A percentile compares a stretch with the other conserved stretches of the same genome.
phyloP scores from a whole-genome alignment of 805 yeast species.

The Novakomyces olei region DNA sequence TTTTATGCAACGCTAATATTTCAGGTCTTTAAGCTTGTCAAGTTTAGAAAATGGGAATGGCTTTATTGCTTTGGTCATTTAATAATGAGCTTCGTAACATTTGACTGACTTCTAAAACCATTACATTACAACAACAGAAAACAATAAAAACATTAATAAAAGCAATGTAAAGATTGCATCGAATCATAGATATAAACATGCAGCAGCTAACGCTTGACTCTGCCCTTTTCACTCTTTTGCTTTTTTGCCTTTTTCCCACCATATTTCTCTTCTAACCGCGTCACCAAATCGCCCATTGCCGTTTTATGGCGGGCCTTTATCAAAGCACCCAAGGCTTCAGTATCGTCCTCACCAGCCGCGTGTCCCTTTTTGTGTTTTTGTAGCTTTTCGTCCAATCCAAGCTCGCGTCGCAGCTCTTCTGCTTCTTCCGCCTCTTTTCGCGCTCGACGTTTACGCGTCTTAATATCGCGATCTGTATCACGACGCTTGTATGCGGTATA shows the following conservation, averaged over 20 bases:
- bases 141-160: too few species aligned
- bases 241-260: constrained; percentile 2
- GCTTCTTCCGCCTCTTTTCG: constrained; percentile 25
- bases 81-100: too few species aligned
- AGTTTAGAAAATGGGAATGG: too few species aligned
- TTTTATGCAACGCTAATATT: too few species aligned
- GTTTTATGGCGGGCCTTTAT: constrained; percentile 15
- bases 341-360: constrained; percentile 8
- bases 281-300: constrained; percentile 13
- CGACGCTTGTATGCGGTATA: constrained; percentile 23
- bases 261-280: constrained; percentile 17
- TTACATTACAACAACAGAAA: too few species aligned
- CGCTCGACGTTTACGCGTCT: constrained; percentile 22
- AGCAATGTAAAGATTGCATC: too few species aligned
- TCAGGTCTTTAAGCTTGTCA: too few species aligned
- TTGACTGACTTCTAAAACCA: too few species aligned
- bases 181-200: too few species aligned
- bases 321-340: constrained; percentile 18
- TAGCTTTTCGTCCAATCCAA: constrained; percentile 17
- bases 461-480: constrained; percentile 24
- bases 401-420: constrained; percentile 36
- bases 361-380: constrained; percentile 20
- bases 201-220: too few species aligned
- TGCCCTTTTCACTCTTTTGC: constrained; percentile 5
- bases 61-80: too few species aligned